phyloP scores from a whole-genome alignment of 306 rosid genomes.

The Vachellia collinsii region DNA sequence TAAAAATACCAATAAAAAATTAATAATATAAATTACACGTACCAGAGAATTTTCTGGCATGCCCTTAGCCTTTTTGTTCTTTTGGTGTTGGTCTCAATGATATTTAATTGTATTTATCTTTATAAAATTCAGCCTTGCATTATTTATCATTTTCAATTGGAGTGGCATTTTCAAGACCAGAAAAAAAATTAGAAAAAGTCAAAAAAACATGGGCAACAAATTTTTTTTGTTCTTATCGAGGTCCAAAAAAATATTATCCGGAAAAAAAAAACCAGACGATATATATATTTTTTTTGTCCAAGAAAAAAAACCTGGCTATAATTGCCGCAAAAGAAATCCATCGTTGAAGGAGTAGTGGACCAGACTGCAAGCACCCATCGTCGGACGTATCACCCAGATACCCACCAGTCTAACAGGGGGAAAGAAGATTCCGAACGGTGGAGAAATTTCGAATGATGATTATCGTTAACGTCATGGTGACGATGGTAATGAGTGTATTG shows the following conservation, averaged over 20 bases:
- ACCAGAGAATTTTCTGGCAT: too few species aligned
- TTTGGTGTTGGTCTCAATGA: not conserved
- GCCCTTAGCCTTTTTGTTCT: too few species aligned
- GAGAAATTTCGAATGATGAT: not conserved
- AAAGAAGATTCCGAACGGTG: not conserved
- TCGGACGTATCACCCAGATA: not conserved
- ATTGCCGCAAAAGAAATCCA: not conserved
- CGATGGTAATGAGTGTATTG: conserved; percentile 14
- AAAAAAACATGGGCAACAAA: not conserved
- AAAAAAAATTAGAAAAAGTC: not conserved
- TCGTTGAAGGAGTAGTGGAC: not conserved
- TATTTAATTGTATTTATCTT: not conserved
- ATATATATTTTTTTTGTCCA: too few species aligned
- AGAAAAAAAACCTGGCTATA: not conserved
- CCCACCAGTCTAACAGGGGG: not conserved
- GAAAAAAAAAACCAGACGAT: too few species aligned
- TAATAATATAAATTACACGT: too few species aligned
- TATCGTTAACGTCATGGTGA: not conserved
- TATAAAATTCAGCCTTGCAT: not conserved
- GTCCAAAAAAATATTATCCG: too few species aligned
- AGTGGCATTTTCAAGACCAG: not conserved
- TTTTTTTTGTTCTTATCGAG: too few species aligned
- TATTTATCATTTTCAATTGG: not conserved
- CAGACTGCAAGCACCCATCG: not conserved
- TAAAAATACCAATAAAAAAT: too few species aligned